Percentiles rank a stretch among this genome's conserved stretches.
phyloP scores from a whole-genome alignment of 768 basidiomycete species.

The Amanita molliuscula region DNA sequence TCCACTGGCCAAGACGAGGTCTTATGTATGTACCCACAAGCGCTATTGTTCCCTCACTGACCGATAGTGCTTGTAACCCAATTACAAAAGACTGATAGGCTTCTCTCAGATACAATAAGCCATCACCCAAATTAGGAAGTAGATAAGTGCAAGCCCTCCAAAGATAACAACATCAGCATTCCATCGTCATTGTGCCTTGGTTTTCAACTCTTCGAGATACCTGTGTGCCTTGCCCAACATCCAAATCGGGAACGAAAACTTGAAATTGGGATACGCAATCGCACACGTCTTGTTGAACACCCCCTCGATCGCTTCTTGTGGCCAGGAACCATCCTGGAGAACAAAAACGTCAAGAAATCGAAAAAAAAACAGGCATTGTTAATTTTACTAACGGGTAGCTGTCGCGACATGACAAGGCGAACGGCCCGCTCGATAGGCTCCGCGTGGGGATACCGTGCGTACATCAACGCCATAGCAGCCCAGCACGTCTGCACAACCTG shows the following conservation, averaged over 20 bases:
- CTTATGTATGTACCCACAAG: too few relatives aligned
- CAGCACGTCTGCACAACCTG: conserved; percentile 92
- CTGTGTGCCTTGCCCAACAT: conserved; percentile 81
- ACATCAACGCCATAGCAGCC: conserved; percentile 89
- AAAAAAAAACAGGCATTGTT: not conserved
- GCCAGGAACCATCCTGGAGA: conserved; percentile 83
- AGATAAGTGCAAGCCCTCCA: too few relatives aligned
- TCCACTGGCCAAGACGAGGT: too few relatives aligned
- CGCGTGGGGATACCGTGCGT: conserved; percentile 73
- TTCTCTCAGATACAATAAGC: too few relatives aligned
- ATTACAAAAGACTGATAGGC: too few relatives aligned
- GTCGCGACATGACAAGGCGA: conserved; percentile 80
- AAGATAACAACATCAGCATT: too few relatives aligned
- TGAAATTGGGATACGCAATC: conserved; percentile 87
- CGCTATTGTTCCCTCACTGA: not conserved
- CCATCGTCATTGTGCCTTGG: not conserved
- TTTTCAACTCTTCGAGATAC: conserved; percentile 50
- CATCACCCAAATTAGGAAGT: too few relatives aligned
- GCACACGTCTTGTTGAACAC: conserved; percentile 86
- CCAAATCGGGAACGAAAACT: conserved; percentile 95
- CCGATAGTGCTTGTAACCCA: not conserved
- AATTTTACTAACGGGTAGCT: conserved; percentile 50
- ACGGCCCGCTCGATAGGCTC: conserved; percentile 76
- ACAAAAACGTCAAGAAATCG: not conserved
- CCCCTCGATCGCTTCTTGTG: conserved; percentile 91